Percentiles rank a stretch among this genome's conserved stretches.
These are phyloP conservation scores for Neofusicoccum kwambonambiense DNA, from an alignment of 2,329 filamentous ascomycete genomes.

Conservation along the genomic window DNA sequence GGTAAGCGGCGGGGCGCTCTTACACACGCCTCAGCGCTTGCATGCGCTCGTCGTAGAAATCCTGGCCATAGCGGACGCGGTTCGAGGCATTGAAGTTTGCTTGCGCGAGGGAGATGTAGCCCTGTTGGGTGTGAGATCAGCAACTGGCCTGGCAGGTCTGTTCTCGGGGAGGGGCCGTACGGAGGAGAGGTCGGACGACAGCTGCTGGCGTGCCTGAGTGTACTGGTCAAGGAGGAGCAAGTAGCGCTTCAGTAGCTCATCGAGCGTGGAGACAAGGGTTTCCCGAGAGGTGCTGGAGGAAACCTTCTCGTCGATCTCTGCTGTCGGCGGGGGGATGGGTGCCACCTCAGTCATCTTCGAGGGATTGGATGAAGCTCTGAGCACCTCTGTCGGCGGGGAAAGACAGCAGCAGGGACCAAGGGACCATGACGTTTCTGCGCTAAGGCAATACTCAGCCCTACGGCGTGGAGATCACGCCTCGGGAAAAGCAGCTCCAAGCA, in stretches of 20 bases:
- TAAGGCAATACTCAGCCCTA: constrained; percentile 10
- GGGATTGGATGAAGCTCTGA: neutral
- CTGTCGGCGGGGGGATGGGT: neutral
- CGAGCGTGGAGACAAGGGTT: constrained; percentile 50
- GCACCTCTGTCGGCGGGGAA: neutral
- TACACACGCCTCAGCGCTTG: constrained; percentile 55
- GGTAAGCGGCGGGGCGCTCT: constrained; percentile 23
- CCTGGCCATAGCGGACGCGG: constrained; percentile 64
- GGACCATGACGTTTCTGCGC: constrained; percentile 3
- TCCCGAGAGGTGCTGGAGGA: constrained; percentile 11
- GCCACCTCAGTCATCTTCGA: neutral
- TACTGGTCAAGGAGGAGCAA: constrained; percentile 67
- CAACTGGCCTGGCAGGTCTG: neutral
- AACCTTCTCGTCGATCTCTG: neutral
- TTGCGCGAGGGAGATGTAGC: constrained; percentile 60
- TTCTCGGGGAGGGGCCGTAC: constrained; percentile 37
- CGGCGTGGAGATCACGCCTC: constrained; percentile 1
- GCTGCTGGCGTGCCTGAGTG: constrained; percentile 55
- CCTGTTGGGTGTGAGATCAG: constrained; percentile 28
- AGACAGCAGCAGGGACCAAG: neutral
- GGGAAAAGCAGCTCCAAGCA: neutral
- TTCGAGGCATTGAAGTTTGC: constrained; percentile 71
- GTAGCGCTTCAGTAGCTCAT: constrained; percentile 64
- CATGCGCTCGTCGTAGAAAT: constrained; percentile 74
- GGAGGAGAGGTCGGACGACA: constrained; percentile 55